Conservation (phyloP, 371 early-diverging fungal genomes). For the Thermomucor indicae-seudaticae region DNA sequence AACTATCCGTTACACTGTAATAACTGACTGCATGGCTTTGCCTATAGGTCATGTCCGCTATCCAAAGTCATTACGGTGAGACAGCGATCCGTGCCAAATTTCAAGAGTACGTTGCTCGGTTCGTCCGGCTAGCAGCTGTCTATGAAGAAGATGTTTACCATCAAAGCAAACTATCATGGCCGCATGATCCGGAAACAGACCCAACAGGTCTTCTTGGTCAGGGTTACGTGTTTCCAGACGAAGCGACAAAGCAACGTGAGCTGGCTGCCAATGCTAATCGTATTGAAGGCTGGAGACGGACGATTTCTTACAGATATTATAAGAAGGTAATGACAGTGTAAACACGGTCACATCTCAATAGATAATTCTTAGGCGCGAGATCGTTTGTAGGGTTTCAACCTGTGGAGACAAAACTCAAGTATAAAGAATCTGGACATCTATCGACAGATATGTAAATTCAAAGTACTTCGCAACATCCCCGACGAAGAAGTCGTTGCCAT, state of each 20-base stretch:
- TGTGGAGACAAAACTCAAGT: constrained; percentile 47
- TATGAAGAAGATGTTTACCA: constrained; percentile 75
- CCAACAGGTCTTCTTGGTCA: constrained; percentile 52
- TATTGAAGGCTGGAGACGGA: constrained; percentile 84
- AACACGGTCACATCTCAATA: too few species aligned
- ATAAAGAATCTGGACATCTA: constrained; percentile 68
- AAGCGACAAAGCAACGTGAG: constrained; percentile 57
- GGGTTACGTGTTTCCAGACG: constrained; percentile 73
- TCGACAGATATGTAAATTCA: constrained; percentile 63
- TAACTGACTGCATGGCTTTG: neutral
- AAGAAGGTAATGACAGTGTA: constrained; percentile 42
- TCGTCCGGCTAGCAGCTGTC: constrained; percentile 74
- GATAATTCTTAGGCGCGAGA: neutral
- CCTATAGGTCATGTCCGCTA: constrained; percentile 72
- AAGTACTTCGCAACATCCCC: constrained; percentile 49
- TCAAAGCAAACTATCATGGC: constrained; percentile 55
- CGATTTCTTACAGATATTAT: constrained; percentile 65
- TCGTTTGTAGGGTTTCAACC: constrained; percentile 49
- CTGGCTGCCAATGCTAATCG: constrained; percentile 63
- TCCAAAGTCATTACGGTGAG: constrained; percentile 84
- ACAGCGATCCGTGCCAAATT: constrained; percentile 83
- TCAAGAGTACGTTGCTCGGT: constrained; percentile 81
- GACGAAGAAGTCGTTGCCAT: constrained; percentile 64
- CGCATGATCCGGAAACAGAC: constrained; percentile 28
- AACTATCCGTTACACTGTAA: too few species aligned